Base-by-base conservation (phyloP, 2,329 filamentous ascomycete species). In the Cadophora luteo-olivacea region DNA sequence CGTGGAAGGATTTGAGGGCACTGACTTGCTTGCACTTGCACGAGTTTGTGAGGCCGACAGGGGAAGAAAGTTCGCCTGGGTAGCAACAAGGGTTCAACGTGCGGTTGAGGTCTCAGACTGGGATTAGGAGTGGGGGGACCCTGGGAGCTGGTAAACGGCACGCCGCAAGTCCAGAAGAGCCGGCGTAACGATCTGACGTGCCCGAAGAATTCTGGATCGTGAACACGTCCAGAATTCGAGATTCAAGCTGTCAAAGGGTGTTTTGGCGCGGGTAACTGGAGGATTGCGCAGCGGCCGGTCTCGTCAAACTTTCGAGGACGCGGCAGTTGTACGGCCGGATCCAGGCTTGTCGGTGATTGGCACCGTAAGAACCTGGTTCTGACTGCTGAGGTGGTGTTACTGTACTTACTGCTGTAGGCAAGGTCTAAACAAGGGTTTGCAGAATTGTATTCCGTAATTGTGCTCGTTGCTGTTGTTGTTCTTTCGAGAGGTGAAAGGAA, bases 31-130 rank as follows among this genome's bases (percentile, higher is more conserved):
- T 55, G 33, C 33, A 6, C 52, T 32, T 48, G 45, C 45, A 33
- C 33, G 54, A 58, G 19, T 58, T 38, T 58, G 54, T 58, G 54
- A 58, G 19, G 54, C 8, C 16, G 32, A 24, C 54, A 38, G 32
- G 54, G 29, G 11, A 57, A 29, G 29, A 29, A 19, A 22, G 52
- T 19, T 58, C 54, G 54, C 33, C 54, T 36, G 54, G 33, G 25
- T 3, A 55, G 32, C 11, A 33, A 58, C 54, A 58, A 58, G 54
- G 54, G 54, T 58, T 58, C 33, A 38, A 58, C 32, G 54, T 58
- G 54, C 33, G 54, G 54, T 58, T 2, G 33, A 58, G 54, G 54
- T 58, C 54, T 58, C 54, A 58, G 54, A 58, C 32, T 58, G 32
- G 54, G 54, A 58, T 58, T 24, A 32, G 19, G 32, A 32, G 54